Evolutionary conservation across 2,329 filamentous ascomycete species (phyloP), one percentile per base, ranked within the genome.

Genomic region (Neodidymelliopsis sp.): DNA sequence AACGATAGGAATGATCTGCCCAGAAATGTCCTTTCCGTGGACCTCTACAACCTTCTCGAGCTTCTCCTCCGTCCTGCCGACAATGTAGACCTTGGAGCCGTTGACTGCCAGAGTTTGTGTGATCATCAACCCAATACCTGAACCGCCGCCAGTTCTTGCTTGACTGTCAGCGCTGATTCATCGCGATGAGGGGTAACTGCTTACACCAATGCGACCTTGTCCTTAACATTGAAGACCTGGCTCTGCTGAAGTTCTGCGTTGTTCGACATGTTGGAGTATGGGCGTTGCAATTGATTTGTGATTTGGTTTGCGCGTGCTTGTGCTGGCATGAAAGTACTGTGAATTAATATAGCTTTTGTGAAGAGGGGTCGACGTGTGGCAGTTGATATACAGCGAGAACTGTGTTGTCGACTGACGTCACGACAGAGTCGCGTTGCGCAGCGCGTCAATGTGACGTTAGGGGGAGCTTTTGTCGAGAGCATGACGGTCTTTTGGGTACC

Each of bases 101-200:
- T 79, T 79, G 34, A 78, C 75, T 9, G 77, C 73, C 29, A 79
- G 74, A 2, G 75, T 73, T 57, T 79, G 76, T 13, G 72, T 73
- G 29, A 72, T 66, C 77, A 79, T 79, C 47, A 79, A 56, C 16
- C 77, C 77, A 50, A 79, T 79, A 10, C 77, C 77, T 6, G 69
- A 73, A 27, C 76, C 77, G 40, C 75, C 77, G 25, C 77, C 76
- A 2, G 75, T 76, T 8, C 24, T 12, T 27, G 7, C 12, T 12
- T 7, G 7, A 27, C 24, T 12, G 24, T 27, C 24, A 27, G 24
- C 24, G 12, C 7, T 12, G 12, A 7, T 27, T 12, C 12, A 27
- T 12, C 7, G 24, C 12, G 7, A 27, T 7, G 24, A 7, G 24
- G 7, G 24, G 12, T 7, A 27, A 7, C 7, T 77, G 6, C 30